Evolutionary conservation across 257 asterid genomes (phyloP).

Genomic region (Ligustrum vulgare): DNA sequence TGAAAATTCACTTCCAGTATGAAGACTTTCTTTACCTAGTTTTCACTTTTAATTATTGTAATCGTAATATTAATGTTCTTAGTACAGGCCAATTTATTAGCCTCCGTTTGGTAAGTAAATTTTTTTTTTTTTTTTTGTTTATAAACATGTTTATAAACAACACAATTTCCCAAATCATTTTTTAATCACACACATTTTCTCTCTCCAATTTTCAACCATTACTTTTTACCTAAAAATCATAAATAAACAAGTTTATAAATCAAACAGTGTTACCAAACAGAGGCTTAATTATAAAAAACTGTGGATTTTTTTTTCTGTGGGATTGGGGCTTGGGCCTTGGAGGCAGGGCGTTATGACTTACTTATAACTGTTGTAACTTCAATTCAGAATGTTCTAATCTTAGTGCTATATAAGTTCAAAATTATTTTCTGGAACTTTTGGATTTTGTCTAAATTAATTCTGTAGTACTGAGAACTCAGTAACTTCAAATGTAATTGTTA

Average conservation of each 20-base stretch:
- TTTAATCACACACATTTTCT: no score
- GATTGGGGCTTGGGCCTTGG: background rate
- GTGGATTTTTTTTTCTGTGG: background rate
- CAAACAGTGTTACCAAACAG: no score
- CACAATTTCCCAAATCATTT: no score
- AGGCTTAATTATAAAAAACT: background rate
- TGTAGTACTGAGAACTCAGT: background rate
- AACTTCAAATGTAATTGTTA: no score
- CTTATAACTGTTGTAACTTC: background rate
- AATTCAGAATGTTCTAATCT: background rate
- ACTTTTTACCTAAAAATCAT: no score
- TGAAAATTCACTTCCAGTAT: slow-evolving; percentile 22
- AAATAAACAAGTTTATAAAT: no score
- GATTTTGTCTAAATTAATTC: background rate
- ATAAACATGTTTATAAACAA: no score
- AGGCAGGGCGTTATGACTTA: background rate
- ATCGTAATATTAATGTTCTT: background rate
- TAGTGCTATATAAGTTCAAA: background rate
- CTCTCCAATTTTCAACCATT: no score
- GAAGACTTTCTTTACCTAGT: background rate
- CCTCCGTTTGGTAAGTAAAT: no score
- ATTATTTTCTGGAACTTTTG: background rate
- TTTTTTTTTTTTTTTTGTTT: no score
- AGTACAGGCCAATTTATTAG: background rate
- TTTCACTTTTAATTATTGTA: background rate